Percentiles rank a stretch among this genome's conserved stretches.
phyloP scores from a whole-genome alignment of 805 yeast genomes.

The Candida nemodendra region DNA sequence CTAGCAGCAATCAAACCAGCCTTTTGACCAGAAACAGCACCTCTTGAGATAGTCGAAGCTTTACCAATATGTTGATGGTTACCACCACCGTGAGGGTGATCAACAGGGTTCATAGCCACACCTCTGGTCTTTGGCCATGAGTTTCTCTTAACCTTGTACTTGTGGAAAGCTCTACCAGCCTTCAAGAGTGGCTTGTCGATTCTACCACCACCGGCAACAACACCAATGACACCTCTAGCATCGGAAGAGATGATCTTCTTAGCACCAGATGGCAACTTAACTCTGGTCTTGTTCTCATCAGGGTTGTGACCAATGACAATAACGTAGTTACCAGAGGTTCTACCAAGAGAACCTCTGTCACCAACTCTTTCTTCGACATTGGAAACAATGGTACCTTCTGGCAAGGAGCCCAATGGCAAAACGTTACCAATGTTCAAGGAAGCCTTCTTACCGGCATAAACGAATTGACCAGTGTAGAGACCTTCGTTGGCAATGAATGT shows the following conservation, averaged over 20 bases:
- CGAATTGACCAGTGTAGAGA: slow-evolving; percentile 98
- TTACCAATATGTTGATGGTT: slow-evolving; percentile 99
- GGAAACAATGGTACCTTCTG: slow-evolving; percentile 99
- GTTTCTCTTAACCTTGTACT: slow-evolving; percentile 99
- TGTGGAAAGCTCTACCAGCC: slow-evolving; percentile 99
- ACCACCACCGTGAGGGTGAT: slow-evolving; percentile 99
- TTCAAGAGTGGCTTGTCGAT: slow-evolving; percentile 98
- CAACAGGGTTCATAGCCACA: slow-evolving; percentile 99
- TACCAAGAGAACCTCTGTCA: slow-evolving; percentile 99
- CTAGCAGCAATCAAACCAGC: slow-evolving; percentile 99
- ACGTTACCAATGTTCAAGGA: slow-evolving; percentile 96
- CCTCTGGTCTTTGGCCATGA: slow-evolving; percentile 99
- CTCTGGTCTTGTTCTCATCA: slow-evolving; percentile 98
- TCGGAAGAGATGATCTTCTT: slow-evolving; percentile 93
- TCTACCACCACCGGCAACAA: slow-evolving; percentile 99
- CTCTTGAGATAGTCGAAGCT: slow-evolving; percentile 99
- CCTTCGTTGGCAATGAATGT: slow-evolving; percentile 99
- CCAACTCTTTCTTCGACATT: slow-evolving; percentile 98
- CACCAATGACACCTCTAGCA: slow-evolving; percentile 99
- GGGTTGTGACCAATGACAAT: slow-evolving; percentile 99
- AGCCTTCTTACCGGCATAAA: slow-evolving; percentile 99
- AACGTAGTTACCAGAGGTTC: slow-evolving; percentile 99
- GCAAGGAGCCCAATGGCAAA: slow-evolving; percentile 93
- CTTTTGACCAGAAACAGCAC: slow-evolving; percentile 99
- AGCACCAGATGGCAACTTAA: slow-evolving; percentile 98